Percentiles rank a stretch among this genome's conserved stretches.
These are phyloP conservation scores for Aspergillus transmontanensis DNA, from an alignment of 2,329 filamentous ascomycete species.

Conservation along the genomic window DNA sequence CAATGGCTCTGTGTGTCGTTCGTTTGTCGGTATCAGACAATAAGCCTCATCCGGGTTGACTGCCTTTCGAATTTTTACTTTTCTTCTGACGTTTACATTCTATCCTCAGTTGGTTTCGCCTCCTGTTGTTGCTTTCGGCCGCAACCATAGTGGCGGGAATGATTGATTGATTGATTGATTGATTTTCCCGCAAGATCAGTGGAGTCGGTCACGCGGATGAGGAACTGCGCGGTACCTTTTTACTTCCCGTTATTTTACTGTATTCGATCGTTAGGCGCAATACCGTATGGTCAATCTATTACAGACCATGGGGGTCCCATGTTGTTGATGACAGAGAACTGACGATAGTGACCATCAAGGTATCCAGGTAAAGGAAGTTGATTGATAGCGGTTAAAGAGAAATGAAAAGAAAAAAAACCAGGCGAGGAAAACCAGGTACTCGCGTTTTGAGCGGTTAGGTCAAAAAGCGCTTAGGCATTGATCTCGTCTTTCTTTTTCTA, in stretches of 20 bases:
- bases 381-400: neutral
- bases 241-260: neutral
- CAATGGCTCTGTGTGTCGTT: neutral
- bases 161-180: neutral
- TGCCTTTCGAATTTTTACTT: neutral
- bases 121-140: neutral
- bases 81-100: neutral
- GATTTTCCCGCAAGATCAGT: neutral
- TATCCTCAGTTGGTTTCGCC: neutral
- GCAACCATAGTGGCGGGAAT: neutral
- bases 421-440: neutral
- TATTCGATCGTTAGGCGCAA: neutral
- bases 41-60: neutral
- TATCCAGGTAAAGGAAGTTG: neutral
- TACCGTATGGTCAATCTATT: neutral
- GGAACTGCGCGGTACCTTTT: neutral
- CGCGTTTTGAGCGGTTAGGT: slow-evolving; percentile 1
- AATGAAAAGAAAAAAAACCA: neutral
- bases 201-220: neutral
- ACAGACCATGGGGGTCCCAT: neutral
- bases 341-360: neutral
- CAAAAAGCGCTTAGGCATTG: neutral
- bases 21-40: neutral
- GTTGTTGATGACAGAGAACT: neutral
- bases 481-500: neutral